Conservation (phyloP, 805 yeast species). For the Lachancea kluyveri region DNA sequence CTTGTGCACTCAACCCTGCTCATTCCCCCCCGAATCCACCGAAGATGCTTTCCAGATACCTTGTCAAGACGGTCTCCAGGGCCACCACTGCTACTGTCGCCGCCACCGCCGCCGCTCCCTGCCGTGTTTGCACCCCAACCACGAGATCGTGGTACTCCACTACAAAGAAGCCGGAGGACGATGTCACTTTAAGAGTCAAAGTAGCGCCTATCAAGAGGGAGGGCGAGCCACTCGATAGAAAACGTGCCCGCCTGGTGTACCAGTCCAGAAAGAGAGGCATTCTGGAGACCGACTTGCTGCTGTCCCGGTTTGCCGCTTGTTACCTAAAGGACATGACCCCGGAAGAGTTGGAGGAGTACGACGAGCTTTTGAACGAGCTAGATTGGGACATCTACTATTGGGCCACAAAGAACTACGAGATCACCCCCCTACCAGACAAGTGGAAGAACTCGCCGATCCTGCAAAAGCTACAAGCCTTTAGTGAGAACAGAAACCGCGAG, state of each 20-base stretch:
- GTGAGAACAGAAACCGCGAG: conserved; percentile 64
- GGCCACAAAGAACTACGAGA: conserved; percentile 81
- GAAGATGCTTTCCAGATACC: background rate
- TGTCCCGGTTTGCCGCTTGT: conserved; percentile 79
- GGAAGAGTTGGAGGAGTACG: conserved; percentile 79
- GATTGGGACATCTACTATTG: conserved; percentile 99
- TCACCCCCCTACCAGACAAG: conserved; percentile 80
- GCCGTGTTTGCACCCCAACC: background rate
- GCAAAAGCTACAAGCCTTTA: conserved; percentile 59
- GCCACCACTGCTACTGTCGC: background rate
- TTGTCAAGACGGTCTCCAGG: background rate
- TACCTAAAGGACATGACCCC: conserved; percentile 52
- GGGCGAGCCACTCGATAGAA: conserved; percentile 65
- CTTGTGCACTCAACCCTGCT: too few relatives aligned
- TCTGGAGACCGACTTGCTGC: conserved; percentile 80
- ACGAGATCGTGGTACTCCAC: conserved; percentile 4
- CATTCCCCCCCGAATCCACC: background rate
- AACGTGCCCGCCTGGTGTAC: conserved; percentile 82
- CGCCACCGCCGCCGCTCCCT: background rate
- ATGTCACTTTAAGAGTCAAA: conserved; percentile 44
- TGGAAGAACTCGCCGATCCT: conserved; percentile 71
- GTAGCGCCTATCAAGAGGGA: conserved; percentile 75
- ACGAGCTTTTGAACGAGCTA: conserved; percentile 78
- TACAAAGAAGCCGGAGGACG: conserved; percentile 30
- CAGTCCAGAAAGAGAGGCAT: conserved; percentile 95